These are phyloP conservation scores for Stagonosporopsis chrysanthemi DNA, from an alignment of 2,329 filamentous ascomycete genomes.

Conservation along the genomic window DNA sequence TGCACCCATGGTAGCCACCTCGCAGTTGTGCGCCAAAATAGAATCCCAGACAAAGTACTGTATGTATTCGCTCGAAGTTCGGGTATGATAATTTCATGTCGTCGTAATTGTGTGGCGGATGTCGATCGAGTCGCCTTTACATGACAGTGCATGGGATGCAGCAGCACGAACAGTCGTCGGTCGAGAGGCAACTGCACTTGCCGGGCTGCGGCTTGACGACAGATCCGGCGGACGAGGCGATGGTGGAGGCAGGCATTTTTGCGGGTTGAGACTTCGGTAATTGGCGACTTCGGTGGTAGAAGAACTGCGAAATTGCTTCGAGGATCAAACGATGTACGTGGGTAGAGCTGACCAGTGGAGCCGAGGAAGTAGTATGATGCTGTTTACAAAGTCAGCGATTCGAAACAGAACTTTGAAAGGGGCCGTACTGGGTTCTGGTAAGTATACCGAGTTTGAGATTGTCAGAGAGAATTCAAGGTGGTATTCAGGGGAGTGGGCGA, in stretches of 20 bases:
- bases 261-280: background rate
- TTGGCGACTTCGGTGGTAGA: background rate
- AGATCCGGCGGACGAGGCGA: constrained; percentile 42
- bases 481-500: constrained; percentile 12
- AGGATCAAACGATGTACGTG: background rate
- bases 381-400: constrained; percentile 11
- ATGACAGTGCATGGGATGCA: constrained; percentile 49
- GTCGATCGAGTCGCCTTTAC: constrained; percentile 25
- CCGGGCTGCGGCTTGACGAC: constrained; percentile 45
- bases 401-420: background rate
- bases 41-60: background rate
- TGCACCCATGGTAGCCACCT: background rate
- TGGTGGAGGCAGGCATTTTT: constrained; percentile 46
- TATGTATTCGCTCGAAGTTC: background rate
- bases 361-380: constrained; percentile 13
- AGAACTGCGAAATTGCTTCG: background rate
- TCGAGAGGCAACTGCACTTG: constrained; percentile 41
- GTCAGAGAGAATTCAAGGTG: background rate
- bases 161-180: constrained; percentile 45
- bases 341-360: background rate
- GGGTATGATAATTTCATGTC: constrained; percentile 3
- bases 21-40: background rate
- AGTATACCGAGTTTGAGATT: background rate
- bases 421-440: background rate
- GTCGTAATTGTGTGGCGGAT: background rate